Evolutionary conservation across 495 filamentous ascomycete genomes (phyloP).

Genomic region (Aspergillus cavernicola): DNA sequence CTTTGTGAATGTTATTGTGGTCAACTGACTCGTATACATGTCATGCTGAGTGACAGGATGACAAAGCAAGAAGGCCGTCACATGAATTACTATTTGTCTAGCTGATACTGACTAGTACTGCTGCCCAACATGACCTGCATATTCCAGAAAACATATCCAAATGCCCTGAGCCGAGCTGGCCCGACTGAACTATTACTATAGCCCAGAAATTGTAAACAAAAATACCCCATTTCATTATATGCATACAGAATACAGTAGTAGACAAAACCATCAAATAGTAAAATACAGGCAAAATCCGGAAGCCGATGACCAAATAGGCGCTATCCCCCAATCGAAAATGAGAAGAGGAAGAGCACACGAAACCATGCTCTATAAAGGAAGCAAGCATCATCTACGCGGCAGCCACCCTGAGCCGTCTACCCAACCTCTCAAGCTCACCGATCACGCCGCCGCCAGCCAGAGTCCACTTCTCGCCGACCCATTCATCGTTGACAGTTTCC

Average conservation of each 20-base stretch:
- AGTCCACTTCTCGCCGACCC: constrained; percentile 81
- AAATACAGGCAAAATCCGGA: constrained; percentile 27
- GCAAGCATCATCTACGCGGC: constrained; percentile 24
- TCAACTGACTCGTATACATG: not conserved
- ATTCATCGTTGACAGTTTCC: constrained; percentile 61
- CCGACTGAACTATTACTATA: too few relatives aligned
- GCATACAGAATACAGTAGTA: constrained; percentile 31
- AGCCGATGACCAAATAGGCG: not conserved
- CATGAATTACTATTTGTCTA: not conserved
- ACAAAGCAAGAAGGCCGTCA: not conserved
- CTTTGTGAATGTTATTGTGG: too few relatives aligned
- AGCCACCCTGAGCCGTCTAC: constrained; percentile 45
- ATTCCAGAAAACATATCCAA: too few relatives aligned
- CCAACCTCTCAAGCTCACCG: constrained; percentile 72
- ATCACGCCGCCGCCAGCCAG: constrained; percentile 76
- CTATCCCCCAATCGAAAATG: not conserved
- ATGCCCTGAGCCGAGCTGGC: too few relatives aligned
- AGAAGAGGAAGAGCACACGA: not conserved
- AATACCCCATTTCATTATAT: constrained; percentile 36
- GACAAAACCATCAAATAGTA: constrained; percentile 27
- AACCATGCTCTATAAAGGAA: constrained; percentile 11
- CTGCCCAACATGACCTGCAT: not conserved
- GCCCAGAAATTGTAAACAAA: not conserved
- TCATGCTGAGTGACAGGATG: not conserved
- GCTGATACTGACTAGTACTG: too few relatives aligned